Percentiles rank a stretch among this genome's conserved stretches.
Evolutionary conservation across 2,329 filamentous ascomycete species (phyloP).

Genomic region (Penicillium janthinellum): DNA sequence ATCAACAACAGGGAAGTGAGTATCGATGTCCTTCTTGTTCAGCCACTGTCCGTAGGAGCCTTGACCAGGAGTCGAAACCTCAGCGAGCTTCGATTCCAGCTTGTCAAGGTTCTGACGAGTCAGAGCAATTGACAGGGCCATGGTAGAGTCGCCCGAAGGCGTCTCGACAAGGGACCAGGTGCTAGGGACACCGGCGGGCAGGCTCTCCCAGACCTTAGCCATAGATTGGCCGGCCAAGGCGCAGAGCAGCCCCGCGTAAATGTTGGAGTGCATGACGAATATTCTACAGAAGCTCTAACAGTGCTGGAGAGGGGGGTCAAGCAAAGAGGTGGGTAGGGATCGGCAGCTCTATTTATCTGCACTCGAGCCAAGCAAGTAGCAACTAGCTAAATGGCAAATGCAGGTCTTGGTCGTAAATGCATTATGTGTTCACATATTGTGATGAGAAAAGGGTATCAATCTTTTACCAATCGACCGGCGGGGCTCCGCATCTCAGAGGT

Average conservation of each 20-base stretch:
- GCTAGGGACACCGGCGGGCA: slow-evolving; percentile 18
- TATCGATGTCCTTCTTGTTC: slow-evolving; percentile 46
- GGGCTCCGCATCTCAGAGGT: slow-evolving; percentile 14
- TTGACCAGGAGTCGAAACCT: slow-evolving; percentile 51
- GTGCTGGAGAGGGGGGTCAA: background rate
- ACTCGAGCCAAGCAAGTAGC: background rate
- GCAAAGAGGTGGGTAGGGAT: slow-evolving; percentile 9
- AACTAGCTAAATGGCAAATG: background rate
- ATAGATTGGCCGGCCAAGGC: slow-evolving; percentile 23
- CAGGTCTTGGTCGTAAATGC: background rate
- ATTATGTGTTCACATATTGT: background rate
- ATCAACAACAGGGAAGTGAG: slow-evolving; percentile 45
- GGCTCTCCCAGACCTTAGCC: slow-evolving; percentile 24
- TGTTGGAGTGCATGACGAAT: slow-evolving; percentile 17
- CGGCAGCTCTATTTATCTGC: slow-evolving; percentile 15
- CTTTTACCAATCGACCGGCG: slow-evolving; percentile 6
- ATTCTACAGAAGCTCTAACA: background rate
- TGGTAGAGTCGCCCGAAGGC: slow-evolving; percentile 19
- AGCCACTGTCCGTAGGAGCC: slow-evolving; percentile 54
- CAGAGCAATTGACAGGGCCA: slow-evolving; percentile 27
- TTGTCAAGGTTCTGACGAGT: slow-evolving; percentile 35
- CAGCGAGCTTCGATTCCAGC: slow-evolving; percentile 43
- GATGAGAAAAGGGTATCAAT: background rate
- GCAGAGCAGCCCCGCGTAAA: slow-evolving; percentile 25
- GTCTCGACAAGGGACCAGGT: slow-evolving; percentile 22